Conservation (phyloP, 176 grass and related monocot genomes). For the Eragrostis curvula region DNA sequence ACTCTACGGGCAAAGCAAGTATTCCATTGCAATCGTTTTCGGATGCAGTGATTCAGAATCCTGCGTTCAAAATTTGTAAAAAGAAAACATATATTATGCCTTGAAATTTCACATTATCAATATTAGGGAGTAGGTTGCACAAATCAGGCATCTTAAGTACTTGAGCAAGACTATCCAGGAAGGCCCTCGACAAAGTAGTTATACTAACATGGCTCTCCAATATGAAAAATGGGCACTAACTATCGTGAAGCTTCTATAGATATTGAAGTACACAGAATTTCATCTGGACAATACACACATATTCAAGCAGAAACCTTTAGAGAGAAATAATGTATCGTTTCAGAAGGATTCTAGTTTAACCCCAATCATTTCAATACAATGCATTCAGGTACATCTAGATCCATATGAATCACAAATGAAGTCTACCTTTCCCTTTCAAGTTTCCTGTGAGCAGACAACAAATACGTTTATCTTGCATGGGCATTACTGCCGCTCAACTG, state of each 20-base stretch:
- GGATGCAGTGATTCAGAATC: constrained; percentile 81
- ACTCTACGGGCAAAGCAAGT: constrained; percentile 84
- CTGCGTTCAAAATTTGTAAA: constrained; percentile 52
- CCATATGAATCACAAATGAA: neutral
- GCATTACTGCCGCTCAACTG: neutral
- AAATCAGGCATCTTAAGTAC: constrained; percentile 30
- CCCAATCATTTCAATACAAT: neutral
- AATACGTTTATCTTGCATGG: neutral
- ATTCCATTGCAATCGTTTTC: constrained; percentile 88
- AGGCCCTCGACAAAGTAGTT: neutral
- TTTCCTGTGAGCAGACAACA: neutral
- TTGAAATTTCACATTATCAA: constrained; percentile 30
- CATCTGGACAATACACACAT: neutral
- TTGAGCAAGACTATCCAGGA: constrained; percentile 2
- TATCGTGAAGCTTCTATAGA: neutral
- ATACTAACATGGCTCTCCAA: neutral
- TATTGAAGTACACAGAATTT: no score
- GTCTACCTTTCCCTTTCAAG: neutral
- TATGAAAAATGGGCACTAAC: neutral
- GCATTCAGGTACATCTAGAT: neutral
- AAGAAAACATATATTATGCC: constrained; percentile 29
- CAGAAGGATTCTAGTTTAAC: neutral
- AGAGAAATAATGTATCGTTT: neutral
- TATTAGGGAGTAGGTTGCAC: neutral
- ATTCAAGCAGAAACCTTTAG: neutral